A percentile compares a stretch with the other conserved stretches of the same genome.
These are phyloP conservation scores for Solanum commersonii DNA, from an alignment of 257 asterid genomes.

Conservation along the genomic window DNA sequence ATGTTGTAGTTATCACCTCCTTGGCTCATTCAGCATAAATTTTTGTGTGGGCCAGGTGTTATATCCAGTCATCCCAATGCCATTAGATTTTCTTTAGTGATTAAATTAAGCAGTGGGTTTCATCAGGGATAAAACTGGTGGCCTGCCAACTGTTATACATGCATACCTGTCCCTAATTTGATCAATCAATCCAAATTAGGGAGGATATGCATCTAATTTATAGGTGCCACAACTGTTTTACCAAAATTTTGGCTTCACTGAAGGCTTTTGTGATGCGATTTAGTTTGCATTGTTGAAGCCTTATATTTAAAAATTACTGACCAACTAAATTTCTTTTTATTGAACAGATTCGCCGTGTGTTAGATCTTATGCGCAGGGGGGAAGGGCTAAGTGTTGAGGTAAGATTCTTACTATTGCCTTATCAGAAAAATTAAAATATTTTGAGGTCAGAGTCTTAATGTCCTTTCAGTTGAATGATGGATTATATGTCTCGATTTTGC, in stretches of 20 bases:
- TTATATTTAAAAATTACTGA: background rate
- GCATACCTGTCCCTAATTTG: background rate
- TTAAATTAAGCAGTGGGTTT: background rate
- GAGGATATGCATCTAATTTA: background rate
- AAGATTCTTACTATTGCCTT: constrained; percentile 1
- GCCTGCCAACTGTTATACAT: background rate
- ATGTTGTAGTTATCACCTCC: background rate
- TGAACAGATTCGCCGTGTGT: constrained; percentile 81
- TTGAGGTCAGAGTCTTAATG: background rate
- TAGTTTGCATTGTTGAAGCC: background rate
- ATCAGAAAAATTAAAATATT: background rate
- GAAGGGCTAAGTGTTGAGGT: constrained; percentile 85
- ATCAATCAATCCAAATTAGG: background rate
- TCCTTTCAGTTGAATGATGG: background rate
- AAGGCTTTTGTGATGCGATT: background rate
- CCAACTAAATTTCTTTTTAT: background rate
- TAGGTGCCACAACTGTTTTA: background rate
- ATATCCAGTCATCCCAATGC: background rate
- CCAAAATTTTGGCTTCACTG: background rate
- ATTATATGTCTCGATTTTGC: background rate
- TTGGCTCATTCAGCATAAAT: background rate
- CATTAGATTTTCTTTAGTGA: background rate
- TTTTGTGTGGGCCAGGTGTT: background rate
- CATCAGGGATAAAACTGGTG: background rate
- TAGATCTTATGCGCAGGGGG: constrained; percentile 94